Evolutionary conservation across 495 filamentous ascomycete genomes (phyloP), one percentile per base, ranked within the genome.

Genomic region (Tuber aestivum): DNA sequence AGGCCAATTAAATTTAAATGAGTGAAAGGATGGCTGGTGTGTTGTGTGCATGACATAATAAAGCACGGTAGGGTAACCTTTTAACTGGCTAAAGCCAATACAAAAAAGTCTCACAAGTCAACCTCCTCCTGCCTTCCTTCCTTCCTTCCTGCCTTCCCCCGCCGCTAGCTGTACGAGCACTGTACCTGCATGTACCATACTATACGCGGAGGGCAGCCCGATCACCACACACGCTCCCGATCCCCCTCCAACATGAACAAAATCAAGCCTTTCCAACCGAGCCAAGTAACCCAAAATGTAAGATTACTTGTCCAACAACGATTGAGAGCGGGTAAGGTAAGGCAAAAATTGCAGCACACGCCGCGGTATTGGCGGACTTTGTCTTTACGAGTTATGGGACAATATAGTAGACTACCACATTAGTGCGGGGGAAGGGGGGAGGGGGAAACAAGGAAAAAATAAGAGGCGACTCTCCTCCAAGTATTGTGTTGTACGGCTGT

Each of bases 261-360:
- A 32, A 65, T 27, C 56, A 65, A 65, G 56, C 56, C n/a, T 65
- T 65, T 65, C 56, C 56, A 65, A 65, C 56, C 3, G 27, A 65
- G 56, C 56, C 56, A 32, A 65, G n/a, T 23, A 56, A 10, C n/a
- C n/a, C n/a, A 12, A 50, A 50, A n/a, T n/a, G 5, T 56, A 56
- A 56, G n/a, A n/a, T 65, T 14, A 65, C 27, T 16, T 16, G n/a
- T 1, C 23, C 27, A 56, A 23, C 8, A 21, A 21, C 18, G 21
- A 50, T 50, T n/a, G 45, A 50, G 6, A 20, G 21, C 21, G 21
- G 45, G 44, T 45, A 21, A 9, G 45, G 45, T 50, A 20, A n/a
- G 45, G 23, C 27, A 9, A 56, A n/a, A 3, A 21, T 50, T 21
- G 3, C 7, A 8, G 45, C 12, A 3, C 48, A n/a, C 1, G 6